These are phyloP conservation scores for Xerocomellus intermedius DNA, from an alignment of 768 basidiomycete species.

Conservation along the genomic window DNA sequence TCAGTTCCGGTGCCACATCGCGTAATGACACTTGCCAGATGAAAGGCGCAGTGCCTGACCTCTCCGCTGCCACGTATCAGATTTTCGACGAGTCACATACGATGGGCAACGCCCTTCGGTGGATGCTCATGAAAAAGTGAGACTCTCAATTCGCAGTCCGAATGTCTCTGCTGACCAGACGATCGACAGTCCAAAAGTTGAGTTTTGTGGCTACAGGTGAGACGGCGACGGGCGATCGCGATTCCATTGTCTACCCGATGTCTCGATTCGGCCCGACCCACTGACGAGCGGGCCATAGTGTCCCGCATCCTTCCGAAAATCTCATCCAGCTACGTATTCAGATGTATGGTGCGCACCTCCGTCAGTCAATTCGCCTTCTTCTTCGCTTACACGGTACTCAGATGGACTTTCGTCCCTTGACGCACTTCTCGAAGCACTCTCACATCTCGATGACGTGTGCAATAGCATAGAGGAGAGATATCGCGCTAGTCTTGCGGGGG, in stretches of 20 bases:
- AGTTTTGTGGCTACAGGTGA: constrained; percentile 97
- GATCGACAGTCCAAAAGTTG: constrained; percentile 83
- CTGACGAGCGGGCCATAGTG: constrained; percentile 13
- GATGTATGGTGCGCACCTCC: constrained; percentile 84
- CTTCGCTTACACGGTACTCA: constrained; percentile 30
- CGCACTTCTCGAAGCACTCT: constrained; percentile 73
- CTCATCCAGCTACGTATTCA: constrained; percentile 97
- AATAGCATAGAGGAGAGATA: constrained; percentile 70
- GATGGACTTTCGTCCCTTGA: constrained; percentile 85
- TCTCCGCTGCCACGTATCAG: constrained; percentile 89
- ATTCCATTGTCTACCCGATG: constrained; percentile 15
- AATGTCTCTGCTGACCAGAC: constrained; percentile 5
- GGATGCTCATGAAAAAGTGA: constrained; percentile 99
- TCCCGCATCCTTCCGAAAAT: constrained; percentile 95
- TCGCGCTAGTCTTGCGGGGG: constrained; percentile 50
- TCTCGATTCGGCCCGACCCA: background rate
- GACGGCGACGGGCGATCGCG: constrained; percentile 11
- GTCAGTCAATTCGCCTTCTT: background rate
- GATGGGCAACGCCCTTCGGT: constrained; percentile 89
- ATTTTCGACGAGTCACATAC: constrained; percentile 95
- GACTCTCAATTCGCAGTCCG: constrained; percentile 22
- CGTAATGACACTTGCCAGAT: constrained; percentile 51
- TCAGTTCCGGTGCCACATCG: background rate
- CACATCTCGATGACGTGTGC: constrained; percentile 76
- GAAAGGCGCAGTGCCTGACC: constrained; percentile 75